These are phyloP conservation scores for Hymenoscyphus albidus DNA, from an alignment of 2,329 filamentous ascomycete genomes.

Conservation along the genomic window DNA sequence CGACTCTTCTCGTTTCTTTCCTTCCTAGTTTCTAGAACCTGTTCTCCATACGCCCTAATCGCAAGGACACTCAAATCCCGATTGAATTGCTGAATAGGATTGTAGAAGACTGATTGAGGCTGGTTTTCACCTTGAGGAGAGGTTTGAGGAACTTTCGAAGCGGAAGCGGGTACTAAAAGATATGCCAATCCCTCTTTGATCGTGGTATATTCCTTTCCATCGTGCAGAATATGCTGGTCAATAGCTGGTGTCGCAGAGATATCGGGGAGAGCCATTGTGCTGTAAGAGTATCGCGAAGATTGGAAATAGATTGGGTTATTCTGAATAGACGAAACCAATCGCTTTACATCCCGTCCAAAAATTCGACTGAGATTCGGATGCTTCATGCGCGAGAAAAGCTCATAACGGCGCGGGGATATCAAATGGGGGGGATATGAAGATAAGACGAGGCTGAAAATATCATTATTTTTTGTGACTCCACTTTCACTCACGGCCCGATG, in stretches of 20 bases:
- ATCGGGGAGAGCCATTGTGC: slow-evolving; percentile 18
- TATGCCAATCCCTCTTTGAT: slow-evolving; percentile 65
- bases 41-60: slow-evolving; percentile 83
- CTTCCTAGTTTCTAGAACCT: slow-evolving; percentile 49
- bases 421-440: background rate
- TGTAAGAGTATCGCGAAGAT: background rate
- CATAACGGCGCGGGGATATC: background rate
- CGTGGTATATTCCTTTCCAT: slow-evolving; percentile 53
- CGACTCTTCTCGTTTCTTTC: slow-evolving; percentile 42
- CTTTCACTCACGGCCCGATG: background rate
- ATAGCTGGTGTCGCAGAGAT: slow-evolving; percentile 31
- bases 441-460: background rate
- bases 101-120: slow-evolving; percentile 88
- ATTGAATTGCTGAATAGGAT: slow-evolving; percentile 98
- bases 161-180: slow-evolving; percentile 58
- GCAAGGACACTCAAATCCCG: slow-evolving; percentile 89
- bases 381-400: slow-evolving; percentile 1
- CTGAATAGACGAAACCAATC: background rate
- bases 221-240: slow-evolving; percentile 38
- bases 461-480: background rate
- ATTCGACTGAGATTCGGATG: background rate
- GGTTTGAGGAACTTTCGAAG: slow-evolving; percentile 44
- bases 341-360: background rate
- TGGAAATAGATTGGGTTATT: background rate
- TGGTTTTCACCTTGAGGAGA: slow-evolving; percentile 51